Percentiles rank a stretch among this genome's conserved stretches.
phyloP scores from a whole-genome alignment of 192 early-diverging fungal species.

The Podila epigama region DNA sequence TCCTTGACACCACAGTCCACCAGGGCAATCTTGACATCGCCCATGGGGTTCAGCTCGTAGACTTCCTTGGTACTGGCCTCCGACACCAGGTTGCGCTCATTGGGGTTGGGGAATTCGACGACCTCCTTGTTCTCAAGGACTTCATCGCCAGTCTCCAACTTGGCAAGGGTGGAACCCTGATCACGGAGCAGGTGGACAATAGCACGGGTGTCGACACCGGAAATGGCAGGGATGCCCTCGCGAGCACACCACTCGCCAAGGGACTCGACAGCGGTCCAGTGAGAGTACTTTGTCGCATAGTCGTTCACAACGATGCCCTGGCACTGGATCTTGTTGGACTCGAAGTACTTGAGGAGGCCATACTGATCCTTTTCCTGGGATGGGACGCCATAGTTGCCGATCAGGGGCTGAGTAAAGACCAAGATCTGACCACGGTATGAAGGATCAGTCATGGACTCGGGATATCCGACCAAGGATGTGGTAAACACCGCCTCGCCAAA shows the following conservation, averaged over 20 bases:
- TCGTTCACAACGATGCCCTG: slow-evolving; percentile 89
- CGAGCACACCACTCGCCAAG: slow-evolving; percentile 89
- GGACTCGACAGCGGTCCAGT: slow-evolving; percentile 93
- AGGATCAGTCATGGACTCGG: slow-evolving; percentile 97
- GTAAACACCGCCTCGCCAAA: slow-evolving; percentile 97
- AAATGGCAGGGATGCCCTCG: slow-evolving; percentile 84
- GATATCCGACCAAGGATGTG: slow-evolving; percentile 93
- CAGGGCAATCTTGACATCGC: slow-evolving; percentile 82
- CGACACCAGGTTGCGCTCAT: slow-evolving; percentile 76
- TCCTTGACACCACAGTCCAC: slow-evolving; percentile 93
- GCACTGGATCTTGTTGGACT: slow-evolving; percentile 86
- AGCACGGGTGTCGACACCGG: slow-evolving; percentile 92
- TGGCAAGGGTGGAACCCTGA: slow-evolving; percentile 85
- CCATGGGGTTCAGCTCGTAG: slow-evolving; percentile 76
- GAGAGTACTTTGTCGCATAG: slow-evolving; percentile 90
- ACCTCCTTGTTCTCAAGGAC: slow-evolving; percentile 47
- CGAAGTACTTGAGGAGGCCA: slow-evolving; percentile 89
- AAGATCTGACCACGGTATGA: slow-evolving; percentile 97
- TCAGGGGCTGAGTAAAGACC: slow-evolving; percentile 94
- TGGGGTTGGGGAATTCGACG: slow-evolving; percentile 73
- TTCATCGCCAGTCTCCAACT: slow-evolving; percentile 73
- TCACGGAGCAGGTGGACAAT: slow-evolving; percentile 84
- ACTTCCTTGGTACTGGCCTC: slow-evolving; percentile 79
- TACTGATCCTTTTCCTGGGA: slow-evolving; percentile 72
- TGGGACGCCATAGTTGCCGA: slow-evolving; percentile 98